A percentile compares a stretch with the other conserved stretches of the same genome.
Conservation (phyloP, 352 stramenopile species). For the Aphanomyces cochlioides region DNA sequence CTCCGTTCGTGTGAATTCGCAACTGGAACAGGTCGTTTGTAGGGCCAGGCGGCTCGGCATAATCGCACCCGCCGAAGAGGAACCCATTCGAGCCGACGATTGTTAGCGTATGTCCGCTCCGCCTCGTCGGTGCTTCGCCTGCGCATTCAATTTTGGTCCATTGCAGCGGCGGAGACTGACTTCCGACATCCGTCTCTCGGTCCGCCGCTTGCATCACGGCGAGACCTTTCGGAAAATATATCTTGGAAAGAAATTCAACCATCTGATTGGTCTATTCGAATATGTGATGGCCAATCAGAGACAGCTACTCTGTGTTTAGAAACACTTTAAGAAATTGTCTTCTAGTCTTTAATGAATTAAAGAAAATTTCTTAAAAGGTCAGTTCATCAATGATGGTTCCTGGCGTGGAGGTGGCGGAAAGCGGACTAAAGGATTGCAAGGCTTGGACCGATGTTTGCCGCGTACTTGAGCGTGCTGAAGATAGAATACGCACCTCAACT, state of each 20-base stretch:
- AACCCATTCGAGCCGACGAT: constrained; percentile 86
- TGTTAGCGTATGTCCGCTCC: constrained; percentile 92
- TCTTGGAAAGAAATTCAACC: background rate
- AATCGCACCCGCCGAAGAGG: constrained; percentile 92
- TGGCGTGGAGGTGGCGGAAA: background rate
- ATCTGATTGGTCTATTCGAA: background rate
- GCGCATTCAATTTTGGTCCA: constrained; percentile 65
- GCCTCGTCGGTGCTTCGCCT: constrained; percentile 81
- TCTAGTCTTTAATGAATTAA: no score
- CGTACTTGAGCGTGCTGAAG: background rate
- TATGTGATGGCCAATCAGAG: no score
- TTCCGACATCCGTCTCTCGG: constrained; percentile 7
- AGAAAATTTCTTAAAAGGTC: no score
- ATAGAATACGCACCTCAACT: background rate
- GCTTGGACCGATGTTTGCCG: background rate
- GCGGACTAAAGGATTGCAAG: background rate
- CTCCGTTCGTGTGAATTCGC: constrained; percentile 65
- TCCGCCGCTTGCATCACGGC: background rate
- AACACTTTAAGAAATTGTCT: no score
- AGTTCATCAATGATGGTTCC: no score
- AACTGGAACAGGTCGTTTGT: constrained; percentile 93
- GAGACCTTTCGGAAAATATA: constrained; percentile 1
- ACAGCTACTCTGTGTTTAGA: no score
- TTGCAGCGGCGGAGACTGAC: constrained; percentile 36
- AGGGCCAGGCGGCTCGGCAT: constrained; percentile 81